phyloP scores from a whole-genome alignment of 495 filamentous ascomycete genomes.

The Trichoderma parareesei region DNA sequence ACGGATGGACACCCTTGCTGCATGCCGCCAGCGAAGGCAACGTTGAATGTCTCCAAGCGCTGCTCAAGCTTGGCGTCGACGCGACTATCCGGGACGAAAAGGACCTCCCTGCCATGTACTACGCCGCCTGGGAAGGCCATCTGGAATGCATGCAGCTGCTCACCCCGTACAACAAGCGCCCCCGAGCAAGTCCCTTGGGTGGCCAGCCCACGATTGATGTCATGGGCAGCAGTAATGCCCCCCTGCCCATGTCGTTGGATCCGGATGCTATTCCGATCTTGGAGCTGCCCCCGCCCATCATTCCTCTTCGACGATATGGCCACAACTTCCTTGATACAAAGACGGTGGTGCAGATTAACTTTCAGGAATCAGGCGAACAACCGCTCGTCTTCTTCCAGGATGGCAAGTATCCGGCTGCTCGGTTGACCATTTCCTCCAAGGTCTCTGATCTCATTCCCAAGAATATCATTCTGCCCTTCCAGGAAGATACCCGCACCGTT shows the following conservation, averaged over 20 bases:
- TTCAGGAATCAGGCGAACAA: conserved; percentile 60
- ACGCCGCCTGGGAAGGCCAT: conserved; percentile 97
- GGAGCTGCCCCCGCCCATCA: conserved; percentile 91
- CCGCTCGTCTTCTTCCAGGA: conserved; percentile 88
- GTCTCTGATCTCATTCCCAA: conserved; percentile 91
- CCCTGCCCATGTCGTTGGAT: conserved; percentile 60
- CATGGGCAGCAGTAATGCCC: conserved; percentile 40
- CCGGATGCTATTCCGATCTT: conserved; percentile 83
- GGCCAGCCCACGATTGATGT: conserved; percentile 25
- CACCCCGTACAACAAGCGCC: conserved; percentile 43
- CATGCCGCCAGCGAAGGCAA: conserved; percentile 96
- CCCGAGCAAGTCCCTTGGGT: conserved; percentile 21
- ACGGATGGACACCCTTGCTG: conserved; percentile 94
- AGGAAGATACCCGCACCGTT: conserved; percentile 84
- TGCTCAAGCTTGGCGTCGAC: conserved; percentile 68
- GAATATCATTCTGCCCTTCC: conserved; percentile 89
- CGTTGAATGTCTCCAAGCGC: conserved; percentile 70
- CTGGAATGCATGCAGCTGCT: conserved; percentile 89
- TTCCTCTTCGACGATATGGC: conserved; percentile 86
- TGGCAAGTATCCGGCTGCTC: conserved; percentile 88
- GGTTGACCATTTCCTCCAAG: conserved; percentile 93
- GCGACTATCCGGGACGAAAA: conserved; percentile 81
- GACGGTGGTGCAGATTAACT: conserved; percentile 83
- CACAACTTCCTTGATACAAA: conserved; percentile 98
- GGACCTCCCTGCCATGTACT: conserved; percentile 89